phyloP scores from a whole-genome alignment of 2,329 filamentous ascomycete genomes.

The Colletotrichum zoysiae region DNA sequence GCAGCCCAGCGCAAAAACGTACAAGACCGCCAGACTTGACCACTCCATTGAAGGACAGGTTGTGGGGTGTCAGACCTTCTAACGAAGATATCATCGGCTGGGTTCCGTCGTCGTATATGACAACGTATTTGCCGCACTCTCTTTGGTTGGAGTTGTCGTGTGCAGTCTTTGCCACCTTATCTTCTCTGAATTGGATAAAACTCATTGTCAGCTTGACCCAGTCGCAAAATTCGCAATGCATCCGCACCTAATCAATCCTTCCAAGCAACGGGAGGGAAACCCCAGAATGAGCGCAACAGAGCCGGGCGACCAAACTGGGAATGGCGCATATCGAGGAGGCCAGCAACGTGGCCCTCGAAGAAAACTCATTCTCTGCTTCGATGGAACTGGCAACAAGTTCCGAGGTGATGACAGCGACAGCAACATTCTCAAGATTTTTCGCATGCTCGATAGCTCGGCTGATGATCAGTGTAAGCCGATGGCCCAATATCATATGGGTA shows the following conservation, averaged over 20 bases:
- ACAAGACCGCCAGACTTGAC: background rate
- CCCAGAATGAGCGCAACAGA: background rate
- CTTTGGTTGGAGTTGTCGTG: too few relatives aligned
- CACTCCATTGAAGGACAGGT: too few relatives aligned
- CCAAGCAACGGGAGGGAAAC: background rate
- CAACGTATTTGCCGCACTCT: background rate
- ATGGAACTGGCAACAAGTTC: constrained; percentile 74
- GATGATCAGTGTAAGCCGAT: constrained; percentile 69
- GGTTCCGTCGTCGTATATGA: constrained; percentile 10
- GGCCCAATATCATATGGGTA: too few relatives aligned
- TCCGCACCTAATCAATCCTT: background rate
- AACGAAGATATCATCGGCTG: background rate
- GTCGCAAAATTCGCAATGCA: constrained; percentile 7
- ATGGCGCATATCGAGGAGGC: constrained; percentile 10
- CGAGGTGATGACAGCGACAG: constrained; percentile 72
- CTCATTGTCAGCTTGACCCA: background rate
- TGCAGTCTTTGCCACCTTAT: background rate
- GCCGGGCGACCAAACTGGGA: background rate
- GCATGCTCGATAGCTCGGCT: constrained; percentile 75
- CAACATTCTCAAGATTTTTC: constrained; percentile 78
- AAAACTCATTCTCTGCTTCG: constrained; percentile 72
- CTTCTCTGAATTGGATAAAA: background rate
- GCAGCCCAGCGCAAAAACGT: background rate
- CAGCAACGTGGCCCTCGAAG: constrained; percentile 27
- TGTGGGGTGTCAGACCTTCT: background rate